phyloP scores from a whole-genome alignment of 768 basidiomycete species.

The Auricularia heimuer region DNA sequence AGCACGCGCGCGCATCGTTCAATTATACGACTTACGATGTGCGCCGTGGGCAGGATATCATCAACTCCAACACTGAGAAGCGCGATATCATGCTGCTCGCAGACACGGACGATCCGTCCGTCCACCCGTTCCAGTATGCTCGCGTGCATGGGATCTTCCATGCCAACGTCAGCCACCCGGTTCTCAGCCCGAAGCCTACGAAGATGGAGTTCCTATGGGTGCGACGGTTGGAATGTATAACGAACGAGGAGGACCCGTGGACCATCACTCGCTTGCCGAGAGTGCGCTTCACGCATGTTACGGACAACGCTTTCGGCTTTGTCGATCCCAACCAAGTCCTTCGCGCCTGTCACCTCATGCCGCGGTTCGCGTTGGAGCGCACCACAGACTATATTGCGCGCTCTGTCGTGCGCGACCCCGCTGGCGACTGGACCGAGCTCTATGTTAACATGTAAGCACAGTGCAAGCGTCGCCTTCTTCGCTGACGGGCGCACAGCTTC shows the following conservation, averaged over 20 bases:
- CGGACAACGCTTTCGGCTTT: conserved; percentile 32
- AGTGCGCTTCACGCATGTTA: conserved; percentile 28
- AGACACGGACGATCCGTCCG: conserved; percentile 10
- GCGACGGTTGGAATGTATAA: conserved; percentile 26
- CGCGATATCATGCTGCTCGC: conserved; percentile 26
- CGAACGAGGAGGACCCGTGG: conserved; percentile 18
- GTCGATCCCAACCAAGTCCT: conserved; percentile 26
- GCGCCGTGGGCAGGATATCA: conserved; percentile 28
- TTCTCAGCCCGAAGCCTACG: neutral
- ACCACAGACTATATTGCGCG: neutral
- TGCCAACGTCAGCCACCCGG: conserved; percentile 14
- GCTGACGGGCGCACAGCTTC: conserved; percentile 19
- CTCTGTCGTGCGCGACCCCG: neutral
- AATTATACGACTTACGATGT: conserved; percentile 37
- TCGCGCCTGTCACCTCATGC: neutral
- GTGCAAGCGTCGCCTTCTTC: neutral
- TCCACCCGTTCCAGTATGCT: conserved; percentile 29
- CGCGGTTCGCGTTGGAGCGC: neutral
- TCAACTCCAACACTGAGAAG: conserved; percentile 28
- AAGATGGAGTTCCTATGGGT: conserved; percentile 36
- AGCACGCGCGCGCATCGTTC: conserved; percentile 16
- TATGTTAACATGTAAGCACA: neutral
- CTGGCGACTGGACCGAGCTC: neutral
- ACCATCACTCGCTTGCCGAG: conserved; percentile 21
- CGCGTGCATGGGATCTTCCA: conserved; percentile 23